Evolutionary conservation across 73 alveolate species (phyloP).

Genomic region (Effrenium voratum): DNA sequence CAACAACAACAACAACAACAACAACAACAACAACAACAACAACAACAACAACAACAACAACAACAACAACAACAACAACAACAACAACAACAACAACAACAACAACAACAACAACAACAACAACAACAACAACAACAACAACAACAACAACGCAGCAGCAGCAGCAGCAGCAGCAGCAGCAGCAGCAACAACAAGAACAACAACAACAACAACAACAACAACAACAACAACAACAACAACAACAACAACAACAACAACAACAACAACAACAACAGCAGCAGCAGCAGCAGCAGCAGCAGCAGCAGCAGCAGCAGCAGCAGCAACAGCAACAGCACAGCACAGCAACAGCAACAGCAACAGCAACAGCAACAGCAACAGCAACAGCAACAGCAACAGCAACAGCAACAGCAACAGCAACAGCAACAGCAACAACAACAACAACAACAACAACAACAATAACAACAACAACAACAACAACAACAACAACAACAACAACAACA

Average conservation of each 20-base stretch:
- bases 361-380: neutral
- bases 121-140: neutral
- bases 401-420: neutral
- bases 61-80: neutral
- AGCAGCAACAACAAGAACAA: neutral
- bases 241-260: neutral
- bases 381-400: neutral
- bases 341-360: neutral
- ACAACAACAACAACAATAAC: neutral
- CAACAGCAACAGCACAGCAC: neutral
- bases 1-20: no score
- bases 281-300: neutral
- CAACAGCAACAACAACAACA: neutral
- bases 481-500: neutral
- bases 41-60: neutral
- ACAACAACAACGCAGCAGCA: neutral
- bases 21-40: no score
- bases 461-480: neutral
- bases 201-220: neutral
- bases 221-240: neutral
- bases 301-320: neutral
- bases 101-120: neutral
- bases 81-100: neutral
- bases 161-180: neutral
- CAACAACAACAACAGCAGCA: neutral